phyloP scores from a whole-genome alignment of 176 grass and related monocot species.

The Bonia amplexicaulis region DNA sequence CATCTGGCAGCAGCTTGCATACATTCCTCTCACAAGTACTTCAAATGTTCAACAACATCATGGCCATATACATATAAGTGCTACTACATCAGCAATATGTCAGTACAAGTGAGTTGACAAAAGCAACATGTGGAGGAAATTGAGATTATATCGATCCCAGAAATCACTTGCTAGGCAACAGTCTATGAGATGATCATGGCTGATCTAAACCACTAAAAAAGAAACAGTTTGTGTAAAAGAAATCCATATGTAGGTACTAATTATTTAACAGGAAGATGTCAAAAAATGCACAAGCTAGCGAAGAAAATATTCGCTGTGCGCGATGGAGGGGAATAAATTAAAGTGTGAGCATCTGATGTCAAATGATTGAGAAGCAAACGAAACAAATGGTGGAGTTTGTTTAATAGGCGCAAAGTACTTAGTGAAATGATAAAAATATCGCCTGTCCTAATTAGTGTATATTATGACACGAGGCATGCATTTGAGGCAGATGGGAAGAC shows the following conservation, averaged over 20 bases:
- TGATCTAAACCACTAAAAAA: not conserved
- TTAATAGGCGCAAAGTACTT: slow-evolving; percentile 22
- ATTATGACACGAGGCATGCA: slow-evolving; percentile 31
- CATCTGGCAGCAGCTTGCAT: not conserved
- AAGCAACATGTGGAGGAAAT: not conserved
- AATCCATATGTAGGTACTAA: not conserved
- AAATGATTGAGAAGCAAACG: slow-evolving; percentile 62
- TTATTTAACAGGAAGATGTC: not conserved
- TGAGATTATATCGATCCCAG: not conserved
- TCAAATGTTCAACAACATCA: not conserved
- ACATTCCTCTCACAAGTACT: not conserved
- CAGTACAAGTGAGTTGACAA: not conserved
- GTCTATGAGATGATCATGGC: not conserved
- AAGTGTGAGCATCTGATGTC: slow-evolving; percentile 37
- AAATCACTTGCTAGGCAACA: not conserved
- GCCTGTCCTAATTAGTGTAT: slow-evolving; percentile 31
- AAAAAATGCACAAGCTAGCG: slow-evolving; percentile 6
- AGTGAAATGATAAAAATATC: slow-evolving; percentile 34
- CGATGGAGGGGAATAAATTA: slow-evolving; percentile 16
- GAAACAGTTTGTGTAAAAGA: not conserved
- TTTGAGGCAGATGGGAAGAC: slow-evolving; percentile 7
- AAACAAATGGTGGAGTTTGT: slow-evolving; percentile 50
- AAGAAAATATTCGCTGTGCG: slow-evolving; percentile 23
- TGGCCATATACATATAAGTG: not conserved
- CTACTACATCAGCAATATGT: not conserved